Evolutionary conservation across 2,329 filamentous ascomycete genomes (phyloP).

Genomic region (Colletotrichum somersetense): DNA sequence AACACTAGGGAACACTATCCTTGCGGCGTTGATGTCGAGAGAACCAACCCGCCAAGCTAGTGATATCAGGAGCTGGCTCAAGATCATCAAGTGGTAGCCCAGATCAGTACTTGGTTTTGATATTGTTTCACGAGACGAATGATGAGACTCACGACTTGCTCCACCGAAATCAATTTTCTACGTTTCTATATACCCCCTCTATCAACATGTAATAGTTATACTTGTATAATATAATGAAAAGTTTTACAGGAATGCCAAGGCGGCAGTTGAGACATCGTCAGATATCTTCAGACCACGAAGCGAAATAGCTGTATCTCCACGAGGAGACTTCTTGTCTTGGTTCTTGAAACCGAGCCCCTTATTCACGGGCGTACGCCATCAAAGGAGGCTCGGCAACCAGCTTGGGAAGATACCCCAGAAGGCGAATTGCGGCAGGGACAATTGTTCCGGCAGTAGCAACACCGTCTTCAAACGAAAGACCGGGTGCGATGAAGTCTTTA

Average conservation of each 20-base stretch:
- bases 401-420: conserved; percentile 33
- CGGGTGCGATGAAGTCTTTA: conserved; percentile 32
- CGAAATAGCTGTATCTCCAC: too few species aligned
- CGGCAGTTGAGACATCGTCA: not conserved
- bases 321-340: accelerated
- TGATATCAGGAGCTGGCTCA: not conserved
- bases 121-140: not conserved
- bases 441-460: conserved; percentile 27
- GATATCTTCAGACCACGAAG: not conserved
- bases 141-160: not conserved
- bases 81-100: not conserved
- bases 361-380: conserved; percentile 14
- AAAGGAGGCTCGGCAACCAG: conserved; percentile 30
- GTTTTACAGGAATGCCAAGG: not conserved
- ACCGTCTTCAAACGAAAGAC: conserved; percentile 22
- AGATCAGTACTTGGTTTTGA: not conserved
- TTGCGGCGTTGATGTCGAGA: conserved; percentile 15
- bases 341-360: too few species aligned
- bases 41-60: not conserved
- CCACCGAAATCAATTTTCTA: not conserved
- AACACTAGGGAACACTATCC: not conserved
- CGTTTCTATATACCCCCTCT: not conserved
- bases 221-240: not conserved
- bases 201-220: not conserved
- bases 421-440: conserved; percentile 7